Evolutionary conservation across 495 filamentous ascomycete species (phyloP).

Genomic region (Penicillium verhagenii): DNA sequence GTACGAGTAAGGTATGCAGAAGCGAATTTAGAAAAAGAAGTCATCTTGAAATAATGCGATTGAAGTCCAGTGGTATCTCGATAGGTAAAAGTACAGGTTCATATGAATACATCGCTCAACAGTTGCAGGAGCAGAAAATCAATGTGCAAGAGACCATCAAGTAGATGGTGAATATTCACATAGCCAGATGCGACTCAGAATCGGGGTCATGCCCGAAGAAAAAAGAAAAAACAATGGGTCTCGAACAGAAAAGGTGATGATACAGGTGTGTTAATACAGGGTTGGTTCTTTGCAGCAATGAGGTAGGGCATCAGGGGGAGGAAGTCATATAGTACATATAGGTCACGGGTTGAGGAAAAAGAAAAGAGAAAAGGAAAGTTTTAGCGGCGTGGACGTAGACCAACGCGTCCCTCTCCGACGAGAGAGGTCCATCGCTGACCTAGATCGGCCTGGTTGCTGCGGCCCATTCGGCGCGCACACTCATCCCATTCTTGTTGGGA

Average conservation of each 20-base stretch:
- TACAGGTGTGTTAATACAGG: constrained; percentile 1
- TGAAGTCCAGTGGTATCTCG: constrained; percentile 21
- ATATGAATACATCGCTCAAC: constrained; percentile 16
- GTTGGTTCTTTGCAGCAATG: constrained; percentile 22
- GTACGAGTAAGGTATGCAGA: not conserved
- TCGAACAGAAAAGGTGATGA: constrained; percentile 8
- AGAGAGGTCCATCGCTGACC: constrained; percentile 69
- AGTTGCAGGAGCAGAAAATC: constrained; percentile 10
- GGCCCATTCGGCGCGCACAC: constrained; percentile 64
- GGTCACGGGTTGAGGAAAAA: constrained; percentile 3
- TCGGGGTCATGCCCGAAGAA: constrained; percentile 1
- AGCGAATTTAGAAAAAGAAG: too few species aligned
- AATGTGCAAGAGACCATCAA: constrained; percentile 13
- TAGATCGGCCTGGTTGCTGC: constrained; percentile 61
- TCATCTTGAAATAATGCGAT: constrained; percentile 1
- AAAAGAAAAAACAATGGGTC: not conserved
- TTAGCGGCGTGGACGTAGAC: constrained; percentile 41
- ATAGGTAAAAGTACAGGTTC: constrained; percentile 16
- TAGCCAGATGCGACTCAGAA: constrained; percentile 24
- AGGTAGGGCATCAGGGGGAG: constrained; percentile 5
- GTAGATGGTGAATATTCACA: constrained; percentile 20
- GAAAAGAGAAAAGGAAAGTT: constrained; percentile 1
- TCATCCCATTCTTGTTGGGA: constrained; percentile 76
- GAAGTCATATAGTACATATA: constrained; percentile 27
- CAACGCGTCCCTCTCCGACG: constrained; percentile 59